Evolutionary conservation across 768 basidiomycete genomes (phyloP).

Genomic region (Russula sp.): DNA sequence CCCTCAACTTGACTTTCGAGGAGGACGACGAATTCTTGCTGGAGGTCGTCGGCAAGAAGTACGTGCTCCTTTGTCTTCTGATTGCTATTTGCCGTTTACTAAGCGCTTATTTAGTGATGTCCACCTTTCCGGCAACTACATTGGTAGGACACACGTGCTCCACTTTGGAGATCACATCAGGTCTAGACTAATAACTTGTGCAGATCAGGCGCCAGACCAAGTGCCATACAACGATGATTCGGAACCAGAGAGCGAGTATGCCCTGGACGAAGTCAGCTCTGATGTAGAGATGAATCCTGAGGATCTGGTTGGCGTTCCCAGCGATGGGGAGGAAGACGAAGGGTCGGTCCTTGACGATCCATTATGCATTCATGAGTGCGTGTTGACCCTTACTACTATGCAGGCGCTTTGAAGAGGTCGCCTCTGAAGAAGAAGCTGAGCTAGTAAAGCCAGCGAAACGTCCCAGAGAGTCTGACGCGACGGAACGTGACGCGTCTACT

Average conservation of each 20-base stretch:
- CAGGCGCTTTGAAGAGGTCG: constrained; percentile 73
- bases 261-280: constrained; percentile 72
- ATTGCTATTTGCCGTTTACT: background rate
- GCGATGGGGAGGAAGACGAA: constrained; percentile 36
- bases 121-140: constrained; percentile 80
- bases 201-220: constrained; percentile 52
- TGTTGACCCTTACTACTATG: constrained; percentile 1
- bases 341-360: constrained; percentile 36
- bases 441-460: constrained; percentile 53
- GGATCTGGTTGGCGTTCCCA: constrained; percentile 46
- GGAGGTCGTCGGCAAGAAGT: constrained; percentile 81
- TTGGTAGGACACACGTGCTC: constrained; percentile 43
- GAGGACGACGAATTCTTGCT: constrained; percentile 61
- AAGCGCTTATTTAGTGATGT: constrained; percentile 43
- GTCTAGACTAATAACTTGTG: constrained; percentile 1
- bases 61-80: constrained; percentile 22
- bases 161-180: background rate
- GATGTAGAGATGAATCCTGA: constrained; percentile 73
- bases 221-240: constrained; percentile 44
- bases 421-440: constrained; percentile 32
- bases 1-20: constrained; percentile 64
- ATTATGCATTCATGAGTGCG: background rate
- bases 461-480: constrained; percentile 54
- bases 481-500: constrained; percentile 36
- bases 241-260: constrained; percentile 56